Conservation (phyloP, 2,329 filamentous ascomycete species). For the Emydomyces testavorans region DNA sequence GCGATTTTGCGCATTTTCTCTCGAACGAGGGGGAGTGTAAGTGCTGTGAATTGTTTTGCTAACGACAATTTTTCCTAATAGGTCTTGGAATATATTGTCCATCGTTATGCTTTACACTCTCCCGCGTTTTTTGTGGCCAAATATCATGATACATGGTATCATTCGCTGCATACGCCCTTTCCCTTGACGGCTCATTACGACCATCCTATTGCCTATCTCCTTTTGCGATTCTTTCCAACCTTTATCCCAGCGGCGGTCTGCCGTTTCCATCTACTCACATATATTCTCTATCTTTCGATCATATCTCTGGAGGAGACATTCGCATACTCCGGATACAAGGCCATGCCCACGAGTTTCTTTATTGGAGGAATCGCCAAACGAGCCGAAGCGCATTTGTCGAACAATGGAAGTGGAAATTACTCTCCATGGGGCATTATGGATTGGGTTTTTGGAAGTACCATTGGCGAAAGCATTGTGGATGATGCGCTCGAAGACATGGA, state of each 20-base stretch:
- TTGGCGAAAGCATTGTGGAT: conserved; percentile 39
- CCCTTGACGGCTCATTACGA: conserved; percentile 50
- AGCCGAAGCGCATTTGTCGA: conserved; percentile 44
- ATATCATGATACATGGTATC: conserved; percentile 46
- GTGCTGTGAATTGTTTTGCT: not conserved
- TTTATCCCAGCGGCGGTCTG: conserved; percentile 46
- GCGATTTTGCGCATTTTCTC: conserved; percentile 12
- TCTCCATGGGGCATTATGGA: conserved; percentile 38
- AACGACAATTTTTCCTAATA: conserved; percentile 24
- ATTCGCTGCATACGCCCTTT: conserved; percentile 43
- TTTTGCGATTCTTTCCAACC: conserved; percentile 45
- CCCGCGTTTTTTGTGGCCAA: conserved; percentile 42
- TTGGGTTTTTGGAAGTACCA: conserved; percentile 34
- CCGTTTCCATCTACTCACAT: conserved; percentile 51
- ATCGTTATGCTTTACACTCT: conserved; percentile 60
- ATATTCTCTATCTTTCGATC: conserved; percentile 43
- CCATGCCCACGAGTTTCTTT: conserved; percentile 47
- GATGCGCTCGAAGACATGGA: conserved; percentile 36
- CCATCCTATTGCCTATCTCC: conserved; percentile 45
- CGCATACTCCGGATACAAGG: conserved; percentile 48
- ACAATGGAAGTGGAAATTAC: conserved; percentile 36
- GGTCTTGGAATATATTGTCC: conserved; percentile 59
- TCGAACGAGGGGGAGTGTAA: not conserved
- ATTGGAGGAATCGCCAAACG: conserved; percentile 48
- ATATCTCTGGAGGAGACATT: conserved; percentile 51